Percentiles rank a stretch among this genome's conserved stretches.
Conservation (phyloP, 371 early-diverging fungal genomes). For the Coemansia sp. region DNA sequence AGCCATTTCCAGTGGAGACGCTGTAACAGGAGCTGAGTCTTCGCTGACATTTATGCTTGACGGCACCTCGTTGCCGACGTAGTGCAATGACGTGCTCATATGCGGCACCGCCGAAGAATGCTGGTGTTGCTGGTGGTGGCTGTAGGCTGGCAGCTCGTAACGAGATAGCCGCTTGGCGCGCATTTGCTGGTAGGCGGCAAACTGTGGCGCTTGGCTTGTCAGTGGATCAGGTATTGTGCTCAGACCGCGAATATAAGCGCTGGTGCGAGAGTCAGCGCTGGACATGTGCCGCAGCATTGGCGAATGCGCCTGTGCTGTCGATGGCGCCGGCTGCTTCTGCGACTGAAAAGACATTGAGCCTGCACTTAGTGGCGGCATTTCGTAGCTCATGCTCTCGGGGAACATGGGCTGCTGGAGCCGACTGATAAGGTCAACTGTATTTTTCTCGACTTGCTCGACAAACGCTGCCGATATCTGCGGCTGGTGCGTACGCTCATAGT, state of each 20-base stretch:
- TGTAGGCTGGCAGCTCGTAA: conserved; percentile 10
- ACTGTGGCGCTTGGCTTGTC: conserved; percentile 27
- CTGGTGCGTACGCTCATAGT: neutral
- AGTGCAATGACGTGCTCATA: neutral
- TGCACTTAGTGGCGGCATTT: neutral
- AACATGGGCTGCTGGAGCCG: conserved; percentile 14
- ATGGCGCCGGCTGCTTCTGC: neutral
- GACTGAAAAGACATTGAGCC: neutral
- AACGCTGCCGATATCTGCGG: conserved; percentile 13
- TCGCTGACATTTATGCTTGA: neutral
- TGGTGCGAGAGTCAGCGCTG: conserved; percentile 7
- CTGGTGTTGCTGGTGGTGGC: neutral
- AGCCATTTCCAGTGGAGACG: conserved; percentile 21
- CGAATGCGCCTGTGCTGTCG: neutral
- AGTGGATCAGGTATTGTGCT: conserved; percentile 20
- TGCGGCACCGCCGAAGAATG: conserved; percentile 4
- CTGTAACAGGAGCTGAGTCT: neutral
- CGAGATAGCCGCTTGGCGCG: conserved; percentile 27
- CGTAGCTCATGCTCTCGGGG: neutral
- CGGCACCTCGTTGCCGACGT: neutral
- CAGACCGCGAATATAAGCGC: conserved; percentile 6
- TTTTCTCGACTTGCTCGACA: conserved; percentile 25
- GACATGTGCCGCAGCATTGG: neutral
- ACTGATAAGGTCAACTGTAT: conserved; percentile 21
- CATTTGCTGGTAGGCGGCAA: conserved; percentile 38